These are phyloP conservation scores for Amanita rimosa DNA, from an alignment of 768 basidiomycete genomes.

Conservation along the genomic window DNA sequence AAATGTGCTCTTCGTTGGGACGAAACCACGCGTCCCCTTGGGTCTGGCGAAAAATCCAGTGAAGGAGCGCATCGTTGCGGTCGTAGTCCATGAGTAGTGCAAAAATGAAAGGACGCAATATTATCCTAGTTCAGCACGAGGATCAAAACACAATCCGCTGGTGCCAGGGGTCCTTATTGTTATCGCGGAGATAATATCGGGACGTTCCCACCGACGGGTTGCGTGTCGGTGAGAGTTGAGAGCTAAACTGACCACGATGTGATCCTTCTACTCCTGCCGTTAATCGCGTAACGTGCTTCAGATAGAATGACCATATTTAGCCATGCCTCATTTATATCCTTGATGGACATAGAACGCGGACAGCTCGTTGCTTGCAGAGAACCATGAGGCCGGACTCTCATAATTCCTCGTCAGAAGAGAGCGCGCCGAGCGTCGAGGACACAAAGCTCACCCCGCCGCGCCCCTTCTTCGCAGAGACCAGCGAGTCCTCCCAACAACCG, in stretches of 20 bases:
- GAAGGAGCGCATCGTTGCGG: conserved; percentile 68
- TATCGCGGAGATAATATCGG: neutral
- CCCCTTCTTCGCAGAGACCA: conserved; percentile 15
- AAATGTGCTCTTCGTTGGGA: conserved; percentile 61
- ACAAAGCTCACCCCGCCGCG: conserved; percentile 12
- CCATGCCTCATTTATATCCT: neutral
- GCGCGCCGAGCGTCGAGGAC: neutral
- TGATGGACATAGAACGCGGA: neutral
- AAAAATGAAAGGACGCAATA: conserved; percentile 1
- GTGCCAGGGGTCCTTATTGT: no score
- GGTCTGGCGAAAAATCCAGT: conserved; percentile 70
- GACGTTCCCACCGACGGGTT: no score
- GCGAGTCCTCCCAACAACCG: conserved; percentile 5
- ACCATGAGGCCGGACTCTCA: conserved; percentile 1
- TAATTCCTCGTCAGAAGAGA: neutral
- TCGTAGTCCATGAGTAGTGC: conserved; percentile 52
- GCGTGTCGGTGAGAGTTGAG: no score
- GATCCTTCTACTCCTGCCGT: no score
- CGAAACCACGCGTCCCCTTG: conserved; percentile 82
- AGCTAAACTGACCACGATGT: no score
- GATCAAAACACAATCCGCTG: neutral
- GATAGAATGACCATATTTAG: neutral
- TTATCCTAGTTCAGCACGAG: neutral
- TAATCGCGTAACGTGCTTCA: no score
- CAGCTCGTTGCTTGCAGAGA: no score